Evolutionary conservation across 2,329 filamentous ascomycete species (phyloP).

Genomic region (Macrophomina pseudophaseolina): DNA sequence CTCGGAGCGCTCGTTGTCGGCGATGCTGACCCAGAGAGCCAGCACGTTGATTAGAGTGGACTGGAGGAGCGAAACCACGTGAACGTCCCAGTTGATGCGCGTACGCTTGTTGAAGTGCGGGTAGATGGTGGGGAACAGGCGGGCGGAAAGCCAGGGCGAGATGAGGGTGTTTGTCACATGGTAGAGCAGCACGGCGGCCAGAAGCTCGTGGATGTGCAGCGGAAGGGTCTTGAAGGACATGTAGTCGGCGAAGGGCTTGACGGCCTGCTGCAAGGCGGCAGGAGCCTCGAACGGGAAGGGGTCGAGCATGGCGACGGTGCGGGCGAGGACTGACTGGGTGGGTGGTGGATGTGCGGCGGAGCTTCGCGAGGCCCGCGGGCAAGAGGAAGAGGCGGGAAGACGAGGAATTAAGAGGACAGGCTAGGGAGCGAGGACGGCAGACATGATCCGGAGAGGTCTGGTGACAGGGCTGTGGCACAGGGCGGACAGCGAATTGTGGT

Average conservation of each 20-base stretch:
- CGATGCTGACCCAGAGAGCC: conserved; percentile 74
- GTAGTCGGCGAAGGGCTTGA: conserved; percentile 68
- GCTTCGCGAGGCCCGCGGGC: not conserved
- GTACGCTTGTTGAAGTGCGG: conserved; percentile 64
- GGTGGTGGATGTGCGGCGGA: not conserved
- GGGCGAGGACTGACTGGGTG: not conserved
- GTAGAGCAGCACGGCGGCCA: conserved; percentile 71
- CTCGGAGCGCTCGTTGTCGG: conserved; percentile 68
- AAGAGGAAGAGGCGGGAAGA: not conserved
- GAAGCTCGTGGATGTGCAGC: conserved; percentile 77
- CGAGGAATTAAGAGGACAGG: conserved; percentile 1
- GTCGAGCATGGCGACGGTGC: conserved; percentile 66
- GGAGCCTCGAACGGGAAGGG: conserved; percentile 69
- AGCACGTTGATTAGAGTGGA: conserved; percentile 72
- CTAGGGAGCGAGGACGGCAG: not conserved
- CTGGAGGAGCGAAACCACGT: conserved; percentile 84
- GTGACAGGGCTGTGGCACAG: conserved; percentile 7
- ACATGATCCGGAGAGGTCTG: conserved; percentile 11
- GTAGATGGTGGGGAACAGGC: conserved; percentile 69
- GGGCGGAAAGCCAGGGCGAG: conserved; percentile 69
- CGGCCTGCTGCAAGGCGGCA: conserved; percentile 58
- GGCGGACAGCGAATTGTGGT: not conserved
- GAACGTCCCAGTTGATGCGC: conserved; percentile 81
- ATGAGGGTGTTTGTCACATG: conserved; percentile 68
- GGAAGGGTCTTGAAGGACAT: conserved; percentile 70